These are phyloP conservation scores for Aspergillus incahuasiensis DNA, from an alignment of 495 filamentous ascomycete genomes.

Conservation along the genomic window DNA sequence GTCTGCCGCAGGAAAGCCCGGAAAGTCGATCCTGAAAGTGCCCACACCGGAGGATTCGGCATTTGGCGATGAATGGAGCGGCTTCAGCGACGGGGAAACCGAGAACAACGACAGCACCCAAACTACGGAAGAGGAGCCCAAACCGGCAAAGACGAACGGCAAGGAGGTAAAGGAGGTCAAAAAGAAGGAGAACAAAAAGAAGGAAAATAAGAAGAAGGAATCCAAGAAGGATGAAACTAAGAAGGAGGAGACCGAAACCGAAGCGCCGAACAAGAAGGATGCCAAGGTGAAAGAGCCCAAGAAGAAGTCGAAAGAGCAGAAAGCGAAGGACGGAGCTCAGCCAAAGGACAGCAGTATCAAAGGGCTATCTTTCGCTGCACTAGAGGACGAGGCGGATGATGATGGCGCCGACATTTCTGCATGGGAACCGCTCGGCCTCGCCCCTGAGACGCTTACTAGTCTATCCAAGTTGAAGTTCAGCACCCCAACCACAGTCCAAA, in stretches of 20 bases:
- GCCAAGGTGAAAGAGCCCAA: constrained; percentile 33
- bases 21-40: constrained; percentile 34
- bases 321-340: constrained; percentile 24
- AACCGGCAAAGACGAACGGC: constrained; percentile 13
- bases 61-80: constrained; percentile 52
- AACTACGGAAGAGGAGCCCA: constrained; percentile 18
- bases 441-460: constrained; percentile 60
- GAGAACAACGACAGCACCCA: constrained; percentile 19
- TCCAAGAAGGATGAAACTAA: constrained; percentile 32
- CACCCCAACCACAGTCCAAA: constrained; percentile 77
- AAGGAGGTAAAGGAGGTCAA: constrained; percentile 30
- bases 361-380: constrained; percentile 36
- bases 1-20: constrained; percentile 34
- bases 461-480: constrained; percentile 72
- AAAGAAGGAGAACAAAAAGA: constrained; percentile 30
- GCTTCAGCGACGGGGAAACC: constrained; percentile 45
- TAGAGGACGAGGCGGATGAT: constrained; percentile 40
- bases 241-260: constrained; percentile 20
- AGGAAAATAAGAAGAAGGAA: constrained; percentile 27
- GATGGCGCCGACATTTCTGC: constrained; percentile 56
- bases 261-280: constrained; percentile 18
- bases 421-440: constrained; percentile 71
- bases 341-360: constrained; percentile 25
- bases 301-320: constrained; percentile 25
- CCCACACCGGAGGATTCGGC: constrained; percentile 16